Evolutionary conservation across 768 basidiomycete genomes (phyloP), one percentile per base, ranked within the genome.

Genomic region (Megacollybia marginata): DNA sequence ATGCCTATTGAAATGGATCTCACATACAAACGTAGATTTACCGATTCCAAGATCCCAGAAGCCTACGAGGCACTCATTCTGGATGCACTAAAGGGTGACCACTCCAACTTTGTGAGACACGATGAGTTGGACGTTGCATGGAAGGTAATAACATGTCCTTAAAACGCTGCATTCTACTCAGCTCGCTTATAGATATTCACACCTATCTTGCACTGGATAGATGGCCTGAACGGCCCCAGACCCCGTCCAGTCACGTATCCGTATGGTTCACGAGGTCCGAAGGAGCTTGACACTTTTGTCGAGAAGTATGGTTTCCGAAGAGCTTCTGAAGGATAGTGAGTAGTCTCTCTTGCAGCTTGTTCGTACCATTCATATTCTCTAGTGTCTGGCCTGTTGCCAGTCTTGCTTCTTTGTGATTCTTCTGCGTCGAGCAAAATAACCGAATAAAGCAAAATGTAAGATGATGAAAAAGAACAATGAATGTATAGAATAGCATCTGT

Each of bases 1-100:
- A 80, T 98, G 54, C 92, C 93, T 31, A 90, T 88, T 40, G 96
- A 99, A 70, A 94, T 99, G 89, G 95, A 99, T 71, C 69, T 98
- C 56, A 96, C 95, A 16, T 99, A 98, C 79, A 94, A 95, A 80
- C 78, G 87, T 50, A 83, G 96, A 42, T 99, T 98, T 74, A 70
- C 81, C 36, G 93, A 96, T 53, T 67, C 82, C 45, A 85, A 86
- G 67, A 97, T 99, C 54, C 96, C 96, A 31, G 95, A 96, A 72
- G 95, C 93, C 32, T 95, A 96, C 65, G 91, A 97, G 70, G 85
- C 87, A 9, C 82, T 99, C 52, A 94, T 99, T 62, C 75, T 97
- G 51, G 95, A 99, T 62, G 91, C 92, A 12, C 77, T 99, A 67
- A 89, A 85, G 64, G 95, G 95, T n/a, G 95, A 99, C 62, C 94